Evolutionary conservation across 2,329 filamentous ascomycete genomes (phyloP), one percentile per base, ranked within the genome.

Genomic region (Akanthomyces uredinophilus): DNA sequence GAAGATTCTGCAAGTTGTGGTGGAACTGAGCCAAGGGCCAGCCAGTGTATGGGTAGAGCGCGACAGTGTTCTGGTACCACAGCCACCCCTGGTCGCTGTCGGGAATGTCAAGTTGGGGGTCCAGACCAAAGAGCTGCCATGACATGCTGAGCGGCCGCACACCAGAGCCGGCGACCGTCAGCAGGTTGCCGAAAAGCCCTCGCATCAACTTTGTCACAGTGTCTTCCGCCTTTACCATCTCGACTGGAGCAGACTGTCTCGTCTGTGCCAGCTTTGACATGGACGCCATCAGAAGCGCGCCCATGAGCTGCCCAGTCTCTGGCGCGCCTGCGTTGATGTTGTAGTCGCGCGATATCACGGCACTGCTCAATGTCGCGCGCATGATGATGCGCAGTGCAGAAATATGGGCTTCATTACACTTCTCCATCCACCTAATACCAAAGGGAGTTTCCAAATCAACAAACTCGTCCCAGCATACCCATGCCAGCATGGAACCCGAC

Each of bases 391-490:
- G 58, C 47, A 66, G 24, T 10, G 65, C 62, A 3, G 65, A 54
- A 60, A 66, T 66, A 32, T 66, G 65, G 24, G 60, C 29, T 5
- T 66, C 65, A 47, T 66, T 66, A 56, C 65, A 65, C 56, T 66
- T 66, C n/a, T 66, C 65, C 56, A 65, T 63, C 65, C 65, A 66
- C 27, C 64, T 46, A 2, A 59, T 53, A 1, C n/a, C 44, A 47
- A 64, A 66, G 2, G 65, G 65, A 18, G 56, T 65, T 49, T 64
- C 52, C 5, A 65, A 61, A 43, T 66, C 63, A n/a, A 66, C 64
- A 59, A 66, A 66, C 55, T 66, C 64, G 41, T 66, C 64, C 64
- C 64, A 66, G 47, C 63, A 64, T 8, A 66, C 64, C 64, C 63
- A 65, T 4, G 63, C 64, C 35, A 65, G 35, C 64, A 65, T 65